Percentiles rank a stretch among this genome's conserved stretches.
phyloP scores from a whole-genome alignment of 169 alveolate species.

The Plasmodium sp. region DNA sequence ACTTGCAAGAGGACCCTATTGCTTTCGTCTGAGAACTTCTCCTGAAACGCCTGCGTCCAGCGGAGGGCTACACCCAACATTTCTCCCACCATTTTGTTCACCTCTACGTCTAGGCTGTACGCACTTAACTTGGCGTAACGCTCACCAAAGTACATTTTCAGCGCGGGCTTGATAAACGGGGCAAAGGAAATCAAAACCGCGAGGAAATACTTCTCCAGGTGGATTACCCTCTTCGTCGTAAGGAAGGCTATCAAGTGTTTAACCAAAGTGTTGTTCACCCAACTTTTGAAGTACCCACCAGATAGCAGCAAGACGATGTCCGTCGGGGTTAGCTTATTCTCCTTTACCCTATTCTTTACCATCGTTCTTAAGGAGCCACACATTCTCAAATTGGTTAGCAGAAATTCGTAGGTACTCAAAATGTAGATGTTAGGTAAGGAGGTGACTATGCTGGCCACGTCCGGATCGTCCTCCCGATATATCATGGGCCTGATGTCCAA shows the following conservation, averaged over 20 bases:
- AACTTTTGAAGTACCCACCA: neutral
- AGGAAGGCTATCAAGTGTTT: neutral
- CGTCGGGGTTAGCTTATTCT: conserved; percentile 8
- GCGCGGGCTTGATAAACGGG: conserved; percentile 68
- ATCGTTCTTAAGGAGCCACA: neutral
- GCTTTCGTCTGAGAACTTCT: neutral
- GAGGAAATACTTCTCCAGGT: conserved; percentile 29
- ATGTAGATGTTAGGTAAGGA: conserved; percentile 33
- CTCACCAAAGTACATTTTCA: conserved; percentile 41
- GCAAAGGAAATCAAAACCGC: conserved; percentile 11
- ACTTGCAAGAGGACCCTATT: neutral
- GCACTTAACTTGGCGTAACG: neutral
- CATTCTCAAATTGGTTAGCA: conserved; percentile 22
- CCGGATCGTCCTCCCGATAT: neutral
- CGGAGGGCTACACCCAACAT: neutral
- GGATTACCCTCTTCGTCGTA: neutral
- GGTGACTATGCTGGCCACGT: neutral
- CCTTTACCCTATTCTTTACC: conserved; percentile 9
- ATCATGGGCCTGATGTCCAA: conserved; percentile 43
- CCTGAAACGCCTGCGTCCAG: conserved; percentile 56
- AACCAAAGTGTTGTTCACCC: conserved; percentile 6
- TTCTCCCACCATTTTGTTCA: conserved; percentile 7
- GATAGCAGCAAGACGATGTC: conserved; percentile 31
- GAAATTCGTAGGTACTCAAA: conserved; percentile 30
- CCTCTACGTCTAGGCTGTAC: neutral